phyloP scores from a whole-genome alignment of 208 protist species.

The Crithidia thermophila region DNA sequence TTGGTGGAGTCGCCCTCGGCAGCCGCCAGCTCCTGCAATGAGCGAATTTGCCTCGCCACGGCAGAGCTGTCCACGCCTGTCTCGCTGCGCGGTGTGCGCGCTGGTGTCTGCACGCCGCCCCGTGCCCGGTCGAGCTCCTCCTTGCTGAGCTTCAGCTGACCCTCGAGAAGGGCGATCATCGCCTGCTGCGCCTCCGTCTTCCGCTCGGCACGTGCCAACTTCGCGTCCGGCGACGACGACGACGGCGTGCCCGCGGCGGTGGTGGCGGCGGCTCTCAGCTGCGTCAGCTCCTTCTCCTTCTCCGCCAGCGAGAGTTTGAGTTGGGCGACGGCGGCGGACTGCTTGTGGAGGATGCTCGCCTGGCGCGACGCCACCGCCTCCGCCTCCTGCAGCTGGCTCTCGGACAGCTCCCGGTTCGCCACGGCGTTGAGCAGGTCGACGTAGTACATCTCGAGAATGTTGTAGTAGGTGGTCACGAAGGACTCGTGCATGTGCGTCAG shows the following conservation, averaged over 20 bases:
- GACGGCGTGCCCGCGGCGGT: neutral
- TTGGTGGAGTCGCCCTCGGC: constrained; percentile 23
- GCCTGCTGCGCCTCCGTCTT: constrained; percentile 30
- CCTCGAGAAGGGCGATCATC: constrained; percentile 47
- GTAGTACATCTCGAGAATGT: constrained; percentile 62
- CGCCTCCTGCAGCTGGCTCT: constrained; percentile 37
- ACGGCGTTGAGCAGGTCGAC: constrained; percentile 62
- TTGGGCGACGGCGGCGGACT: constrained; percentile 27
- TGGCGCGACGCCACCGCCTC: constrained; percentile 43
- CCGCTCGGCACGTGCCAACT: constrained; percentile 20
- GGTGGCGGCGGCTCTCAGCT: neutral
- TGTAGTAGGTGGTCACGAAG: constrained; percentile 45
- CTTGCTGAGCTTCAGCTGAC: constrained; percentile 41
- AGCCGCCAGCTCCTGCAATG: constrained; percentile 29
- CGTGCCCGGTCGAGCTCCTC: constrained; percentile 20
- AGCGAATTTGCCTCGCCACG: constrained; percentile 14
- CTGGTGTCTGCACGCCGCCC: constrained; percentile 12
- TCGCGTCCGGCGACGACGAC: neutral
- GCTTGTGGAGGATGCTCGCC: constrained; percentile 30
- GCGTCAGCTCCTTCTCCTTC: constrained; percentile 7
- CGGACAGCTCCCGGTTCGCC: constrained; percentile 42
- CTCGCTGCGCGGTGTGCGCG: constrained; percentile 8
- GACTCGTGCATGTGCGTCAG: constrained; percentile 20
- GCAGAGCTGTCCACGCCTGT: constrained; percentile 8
- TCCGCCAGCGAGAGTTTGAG: constrained; percentile 25